These are phyloP conservation scores for Psilocybe subaeruginosa DNA, from an alignment of 768 basidiomycete genomes.

Conservation along the genomic window DNA sequence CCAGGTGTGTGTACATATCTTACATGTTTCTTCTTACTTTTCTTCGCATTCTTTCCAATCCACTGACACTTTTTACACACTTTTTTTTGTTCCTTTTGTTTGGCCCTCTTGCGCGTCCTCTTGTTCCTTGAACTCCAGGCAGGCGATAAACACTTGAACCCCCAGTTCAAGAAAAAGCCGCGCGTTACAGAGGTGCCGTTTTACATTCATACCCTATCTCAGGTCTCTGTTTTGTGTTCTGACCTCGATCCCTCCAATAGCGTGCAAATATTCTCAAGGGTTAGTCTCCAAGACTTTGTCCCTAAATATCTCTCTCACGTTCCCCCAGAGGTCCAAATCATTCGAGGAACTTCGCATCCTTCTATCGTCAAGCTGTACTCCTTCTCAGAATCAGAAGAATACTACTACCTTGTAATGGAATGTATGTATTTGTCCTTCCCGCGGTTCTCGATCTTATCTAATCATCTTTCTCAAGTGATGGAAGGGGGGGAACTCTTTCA, in stretches of 20 bases:
- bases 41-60: constrained; percentile 21
- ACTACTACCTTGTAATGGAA: constrained; percentile 95
- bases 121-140: constrained; percentile 49
- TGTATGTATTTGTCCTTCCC: constrained; percentile 47
- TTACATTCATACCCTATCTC: constrained; percentile 20
- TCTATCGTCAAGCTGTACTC: constrained; percentile 89
- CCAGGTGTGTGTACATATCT: constrained; percentile 64
- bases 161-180: constrained; percentile 95
- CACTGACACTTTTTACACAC: constrained; percentile 22
- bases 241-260: constrained; percentile 46
- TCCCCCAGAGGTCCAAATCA: constrained; percentile 92
- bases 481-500: constrained; percentile 98
- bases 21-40: constrained; percentile 29
- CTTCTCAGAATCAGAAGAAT: constrained; percentile 90
- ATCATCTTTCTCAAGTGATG: constrained; percentile 65
- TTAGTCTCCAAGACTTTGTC: constrained; percentile 26
- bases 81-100: constrained; percentile 26
- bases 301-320: constrained; percentile 7
- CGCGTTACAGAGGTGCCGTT: constrained; percentile 94
- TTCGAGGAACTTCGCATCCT: constrained; percentile 94
- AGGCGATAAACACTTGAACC: constrained; percentile 91
- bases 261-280: constrained; percentile 98
- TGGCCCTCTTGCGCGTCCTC: constrained; percentile 32
- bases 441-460: constrained; percentile 16
- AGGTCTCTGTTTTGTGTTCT: constrained; percentile 24